Percentiles rank a stretch among this genome's conserved stretches.
Evolutionary conservation across 257 asterid genomes (phyloP).

Genomic region (Marsdenia floribunda): DNA sequence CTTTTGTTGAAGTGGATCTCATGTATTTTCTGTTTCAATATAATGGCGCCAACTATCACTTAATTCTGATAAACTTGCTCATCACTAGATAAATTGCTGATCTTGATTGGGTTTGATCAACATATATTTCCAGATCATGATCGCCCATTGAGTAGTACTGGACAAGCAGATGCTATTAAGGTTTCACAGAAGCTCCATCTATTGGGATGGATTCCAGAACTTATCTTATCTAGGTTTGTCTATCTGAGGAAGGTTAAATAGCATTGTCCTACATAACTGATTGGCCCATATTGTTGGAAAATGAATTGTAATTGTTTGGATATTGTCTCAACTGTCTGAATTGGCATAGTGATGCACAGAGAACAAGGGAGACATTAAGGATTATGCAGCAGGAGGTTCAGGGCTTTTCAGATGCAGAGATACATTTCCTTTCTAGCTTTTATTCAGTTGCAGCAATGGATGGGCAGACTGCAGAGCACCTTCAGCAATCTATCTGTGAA

Average conservation of each 20-base stretch:
- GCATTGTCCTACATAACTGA: neutral
- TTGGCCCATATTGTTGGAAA: neutral
- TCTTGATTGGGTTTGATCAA: neutral
- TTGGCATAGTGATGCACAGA: slow-evolving; percentile 71
- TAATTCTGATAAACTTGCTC: neutral
- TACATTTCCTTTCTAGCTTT: slow-evolving; percentile 79
- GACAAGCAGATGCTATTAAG: slow-evolving; percentile 71
- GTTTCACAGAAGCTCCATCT: slow-evolving; percentile 64
- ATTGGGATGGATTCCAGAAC: slow-evolving; percentile 92
- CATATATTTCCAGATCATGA: slow-evolving; percentile 64
- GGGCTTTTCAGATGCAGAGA: slow-evolving; percentile 72
- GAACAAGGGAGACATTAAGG: slow-evolving; percentile 77
- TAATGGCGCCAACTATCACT: neutral
- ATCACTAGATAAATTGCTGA: neutral
- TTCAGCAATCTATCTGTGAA: slow-evolving; percentile 55
- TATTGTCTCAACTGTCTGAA: slow-evolving; percentile 16
- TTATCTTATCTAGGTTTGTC: slow-evolving; percentile 68
- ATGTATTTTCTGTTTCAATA: neutral
- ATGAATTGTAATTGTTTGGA: slow-evolving; percentile 7
- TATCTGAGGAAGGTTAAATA: neutral
- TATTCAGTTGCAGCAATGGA: slow-evolving; percentile 97
- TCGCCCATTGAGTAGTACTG: slow-evolving; percentile 80
- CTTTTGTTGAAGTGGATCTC: neutral
- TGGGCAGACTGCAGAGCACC: slow-evolving; percentile 94
- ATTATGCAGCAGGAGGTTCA: slow-evolving; percentile 79